Conservation (phyloP, 345 rosid genomes). For the Salix dunnii region DNA sequence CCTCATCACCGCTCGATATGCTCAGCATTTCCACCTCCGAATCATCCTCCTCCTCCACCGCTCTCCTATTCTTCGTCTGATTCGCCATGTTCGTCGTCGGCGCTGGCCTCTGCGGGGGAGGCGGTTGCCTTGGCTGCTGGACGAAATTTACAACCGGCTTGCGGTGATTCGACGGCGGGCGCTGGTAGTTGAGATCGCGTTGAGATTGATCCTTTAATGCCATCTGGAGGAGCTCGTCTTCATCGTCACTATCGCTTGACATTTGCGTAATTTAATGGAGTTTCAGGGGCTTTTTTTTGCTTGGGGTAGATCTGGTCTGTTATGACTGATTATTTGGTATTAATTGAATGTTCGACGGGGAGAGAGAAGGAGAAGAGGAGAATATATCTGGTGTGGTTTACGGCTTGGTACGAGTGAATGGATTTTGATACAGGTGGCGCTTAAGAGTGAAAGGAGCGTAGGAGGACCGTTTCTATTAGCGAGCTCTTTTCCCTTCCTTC, state of each 20-base stretch:
- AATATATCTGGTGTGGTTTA: not conserved
- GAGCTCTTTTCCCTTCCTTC: not conserved
- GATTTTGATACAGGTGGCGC: not conserved
- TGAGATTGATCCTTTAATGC: slow-evolving; percentile 86
- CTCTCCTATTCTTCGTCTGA: slow-evolving; percentile 23
- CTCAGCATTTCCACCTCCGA: slow-evolving; percentile 98
- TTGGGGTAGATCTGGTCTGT: not conserved
- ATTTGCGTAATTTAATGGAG: slow-evolving; percentile 30
- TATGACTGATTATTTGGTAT: not conserved
- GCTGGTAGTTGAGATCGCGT: slow-evolving; percentile 68
- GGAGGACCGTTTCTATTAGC: not conserved
- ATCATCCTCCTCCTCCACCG: slow-evolving; percentile 74
- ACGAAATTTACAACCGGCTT: slow-evolving; percentile 76
- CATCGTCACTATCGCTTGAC: slow-evolving; percentile 91
- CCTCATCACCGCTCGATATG: slow-evolving; percentile 97
- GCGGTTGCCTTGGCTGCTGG: slow-evolving; percentile 48
- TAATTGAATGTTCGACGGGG: not conserved
- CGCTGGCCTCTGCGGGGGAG: slow-evolving; percentile 19
- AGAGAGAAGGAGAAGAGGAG: not conserved
- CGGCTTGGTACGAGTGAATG: not conserved
- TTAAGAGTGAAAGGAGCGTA: not conserved
- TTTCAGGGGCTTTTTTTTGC: not conserved
- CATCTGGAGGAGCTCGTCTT: slow-evolving; percentile 96
- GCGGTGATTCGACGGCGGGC: slow-evolving; percentile 33
- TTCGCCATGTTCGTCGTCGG: slow-evolving; percentile 4